A percentile compares a stretch with the other conserved stretches of the same genome.
phyloP scores from a whole-genome alignment of 257 asterid genomes.

The Eucommia ulmoides region DNA sequence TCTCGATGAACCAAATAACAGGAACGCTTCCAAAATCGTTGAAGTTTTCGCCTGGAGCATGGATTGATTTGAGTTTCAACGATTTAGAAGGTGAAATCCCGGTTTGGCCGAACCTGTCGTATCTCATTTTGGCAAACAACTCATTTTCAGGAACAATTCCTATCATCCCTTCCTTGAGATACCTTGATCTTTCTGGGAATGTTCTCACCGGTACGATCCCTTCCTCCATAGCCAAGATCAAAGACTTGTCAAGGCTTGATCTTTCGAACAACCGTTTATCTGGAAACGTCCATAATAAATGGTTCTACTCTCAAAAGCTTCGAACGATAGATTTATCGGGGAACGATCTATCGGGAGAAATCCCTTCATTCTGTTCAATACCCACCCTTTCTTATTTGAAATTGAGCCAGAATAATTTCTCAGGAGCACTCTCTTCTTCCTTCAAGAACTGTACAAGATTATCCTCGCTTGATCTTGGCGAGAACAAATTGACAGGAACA shows the following conservation, averaged over 20 bases:
- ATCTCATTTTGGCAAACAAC: conserved; percentile 5
- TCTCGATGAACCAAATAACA: not conserved
- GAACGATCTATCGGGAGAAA: conserved; percentile 11
- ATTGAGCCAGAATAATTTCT: conserved; percentile 11
- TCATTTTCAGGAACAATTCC: conserved; percentile 12
- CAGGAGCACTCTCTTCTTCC: conserved; percentile 16
- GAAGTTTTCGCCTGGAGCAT: not conserved
- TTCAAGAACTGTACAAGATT: not conserved
- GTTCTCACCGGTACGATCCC: conserved; percentile 9
- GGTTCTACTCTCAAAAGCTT: conserved; percentile 8
- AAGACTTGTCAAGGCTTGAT: conserved; percentile 1
- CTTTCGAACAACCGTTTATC: conserved; percentile 10
- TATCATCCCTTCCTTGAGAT: not conserved
- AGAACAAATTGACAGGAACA: conserved; percentile 11
- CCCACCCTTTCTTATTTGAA: conserved; percentile 4
- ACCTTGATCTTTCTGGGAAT: conserved; percentile 9
- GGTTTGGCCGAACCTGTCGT: conserved; percentile 2
- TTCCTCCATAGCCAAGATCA: not conserved
- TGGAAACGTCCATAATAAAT: conserved; percentile 10
- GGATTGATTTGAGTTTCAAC: not conserved
- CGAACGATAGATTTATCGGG: conserved; percentile 10
- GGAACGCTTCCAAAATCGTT: not conserved
- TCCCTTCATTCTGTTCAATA: conserved; percentile 8
- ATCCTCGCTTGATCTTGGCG: conserved; percentile 21
- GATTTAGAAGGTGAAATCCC: not conserved